These are phyloP conservation scores for Alternaria hordeiaustralica DNA, from an alignment of 2,329 filamentous ascomycete species.

Conservation along the genomic window DNA sequence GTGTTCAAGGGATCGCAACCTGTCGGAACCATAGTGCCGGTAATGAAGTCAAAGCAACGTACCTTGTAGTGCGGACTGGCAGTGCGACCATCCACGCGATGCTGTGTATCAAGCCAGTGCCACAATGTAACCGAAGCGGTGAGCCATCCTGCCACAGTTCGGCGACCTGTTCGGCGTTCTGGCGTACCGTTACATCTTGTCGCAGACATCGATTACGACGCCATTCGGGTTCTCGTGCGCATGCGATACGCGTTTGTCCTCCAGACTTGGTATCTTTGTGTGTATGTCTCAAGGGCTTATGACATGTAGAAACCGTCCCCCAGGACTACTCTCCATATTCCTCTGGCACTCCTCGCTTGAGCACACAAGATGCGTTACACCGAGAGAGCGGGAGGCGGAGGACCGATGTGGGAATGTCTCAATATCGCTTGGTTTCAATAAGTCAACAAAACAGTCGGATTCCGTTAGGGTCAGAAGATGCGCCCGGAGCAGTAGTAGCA, in stretches of 20 bases:
- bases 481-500: neutral
- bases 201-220: neutral
- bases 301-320: neutral
- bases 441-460: neutral
- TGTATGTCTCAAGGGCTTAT: neutral
- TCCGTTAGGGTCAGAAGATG: slow-evolving; percentile 2
- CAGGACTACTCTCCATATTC: neutral
- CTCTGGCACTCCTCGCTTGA: neutral
- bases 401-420: neutral
- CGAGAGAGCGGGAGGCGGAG: neutral
- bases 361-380: neutral
- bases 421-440: neutral
- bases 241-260: neutral
- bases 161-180: slow-evolving; percentile 15
- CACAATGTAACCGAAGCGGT: slow-evolving; percentile 14
- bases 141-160: slow-evolving; percentile 19
- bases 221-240: neutral
- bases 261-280: neutral
- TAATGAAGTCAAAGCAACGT: slow-evolving; percentile 1
- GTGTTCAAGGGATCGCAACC: neutral
- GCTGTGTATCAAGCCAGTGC: slow-evolving; percentile 7
- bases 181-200: neutral
- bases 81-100: slow-evolving; percentile 11
- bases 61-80: slow-evolving; percentile 19
- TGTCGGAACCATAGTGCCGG: neutral